Evolutionary conservation across 805 yeast species (phyloP).

Genomic region (Kuraishia molischiana): DNA sequence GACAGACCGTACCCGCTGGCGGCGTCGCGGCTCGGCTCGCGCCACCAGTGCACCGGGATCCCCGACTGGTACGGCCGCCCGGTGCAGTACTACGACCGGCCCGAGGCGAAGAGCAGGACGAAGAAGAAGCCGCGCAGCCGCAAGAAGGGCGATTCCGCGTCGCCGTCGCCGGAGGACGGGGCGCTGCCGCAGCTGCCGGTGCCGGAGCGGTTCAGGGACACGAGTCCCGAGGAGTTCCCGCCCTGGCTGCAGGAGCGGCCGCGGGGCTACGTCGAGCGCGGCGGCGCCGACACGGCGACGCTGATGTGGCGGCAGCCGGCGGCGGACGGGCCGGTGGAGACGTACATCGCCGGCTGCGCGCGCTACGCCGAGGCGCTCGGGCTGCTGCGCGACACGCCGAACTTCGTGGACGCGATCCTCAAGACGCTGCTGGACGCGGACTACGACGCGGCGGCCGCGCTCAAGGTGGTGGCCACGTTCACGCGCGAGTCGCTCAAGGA

Average conservation of each 20-base stretch:
- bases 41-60: constrained; percentile 61
- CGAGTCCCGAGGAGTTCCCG: constrained; percentile 40
- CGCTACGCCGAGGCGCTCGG: constrained; percentile 46
- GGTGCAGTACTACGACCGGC: constrained; percentile 52
- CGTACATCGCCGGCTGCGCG: constrained; percentile 44
- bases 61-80: constrained; percentile 57
- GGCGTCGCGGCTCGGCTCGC: constrained; percentile 64
- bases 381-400: constrained; percentile 59
- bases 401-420: constrained; percentile 70
- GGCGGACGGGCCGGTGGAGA: constrained; percentile 28
- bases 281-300: constrained; percentile 56
- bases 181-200: constrained; percentile 17
- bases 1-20: constrained; percentile 79
- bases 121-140: constrained; percentile 17
- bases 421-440: constrained; percentile 38
- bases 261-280: constrained; percentile 76
- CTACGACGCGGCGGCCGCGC: constrained; percentile 44
- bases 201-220: constrained; percentile 35
- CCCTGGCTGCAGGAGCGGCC: constrained; percentile 77
- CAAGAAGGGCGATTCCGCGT: constrained; percentile 8
- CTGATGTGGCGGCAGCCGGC: constrained; percentile 55
- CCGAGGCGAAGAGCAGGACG: constrained; percentile 10
- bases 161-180: constrained; percentile 12
- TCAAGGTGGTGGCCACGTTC: constrained; percentile 31
- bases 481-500: constrained; percentile 57